Percentiles rank a stretch among this genome's conserved stretches.
Conservation (phyloP, 2,329 filamentous ascomycete species). For the Elsinoe perseae region DNA sequence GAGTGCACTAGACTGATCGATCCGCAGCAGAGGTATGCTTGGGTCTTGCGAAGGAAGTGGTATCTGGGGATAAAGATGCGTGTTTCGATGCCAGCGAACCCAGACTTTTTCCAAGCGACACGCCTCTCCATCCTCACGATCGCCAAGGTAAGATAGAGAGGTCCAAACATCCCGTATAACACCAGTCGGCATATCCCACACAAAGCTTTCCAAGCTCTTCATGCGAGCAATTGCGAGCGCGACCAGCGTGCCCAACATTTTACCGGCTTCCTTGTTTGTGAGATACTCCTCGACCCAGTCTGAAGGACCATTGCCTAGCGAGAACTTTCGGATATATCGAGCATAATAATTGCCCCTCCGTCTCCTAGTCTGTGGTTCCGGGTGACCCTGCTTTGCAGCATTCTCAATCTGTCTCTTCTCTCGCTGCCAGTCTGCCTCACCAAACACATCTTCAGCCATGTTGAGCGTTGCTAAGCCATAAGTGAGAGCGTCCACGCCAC, state of each 20-base stretch:
- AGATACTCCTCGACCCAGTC: slow-evolving; percentile 77
- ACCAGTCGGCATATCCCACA: slow-evolving; percentile 86
- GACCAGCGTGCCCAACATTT: slow-evolving; percentile 80
- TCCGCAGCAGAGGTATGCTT: slow-evolving; percentile 3
- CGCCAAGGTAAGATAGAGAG: slow-evolving; percentile 62
- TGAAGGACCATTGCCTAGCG: slow-evolving; percentile 69
- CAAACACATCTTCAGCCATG: slow-evolving; percentile 60
- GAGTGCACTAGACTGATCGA: slow-evolving; percentile 29
- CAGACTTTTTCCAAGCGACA: slow-evolving; percentile 67
- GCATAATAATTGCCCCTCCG: slow-evolving; percentile 67
- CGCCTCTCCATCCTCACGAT: slow-evolving; percentile 51
- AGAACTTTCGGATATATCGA: slow-evolving; percentile 72
- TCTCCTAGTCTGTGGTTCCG: slow-evolving; percentile 26
- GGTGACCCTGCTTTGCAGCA: not conserved
- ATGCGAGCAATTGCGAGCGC: slow-evolving; percentile 73
- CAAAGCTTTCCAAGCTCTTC: slow-evolving; percentile 71
- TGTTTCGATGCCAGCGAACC: slow-evolving; percentile 73
- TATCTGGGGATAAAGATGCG: slow-evolving; percentile 19
- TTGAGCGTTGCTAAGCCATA: slow-evolving; percentile 75
- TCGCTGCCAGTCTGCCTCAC: slow-evolving; percentile 38
- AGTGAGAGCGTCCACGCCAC: slow-evolving; percentile 72
- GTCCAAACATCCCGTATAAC: slow-evolving; percentile 75
- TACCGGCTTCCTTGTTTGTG: slow-evolving; percentile 74
- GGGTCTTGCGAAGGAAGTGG: slow-evolving; percentile 20
- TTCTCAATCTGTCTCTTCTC: slow-evolving; percentile 20